These are phyloP conservation scores for Bromus sterilis DNA, from an alignment of 176 grass and related monocot species.

Conservation along the genomic window DNA sequence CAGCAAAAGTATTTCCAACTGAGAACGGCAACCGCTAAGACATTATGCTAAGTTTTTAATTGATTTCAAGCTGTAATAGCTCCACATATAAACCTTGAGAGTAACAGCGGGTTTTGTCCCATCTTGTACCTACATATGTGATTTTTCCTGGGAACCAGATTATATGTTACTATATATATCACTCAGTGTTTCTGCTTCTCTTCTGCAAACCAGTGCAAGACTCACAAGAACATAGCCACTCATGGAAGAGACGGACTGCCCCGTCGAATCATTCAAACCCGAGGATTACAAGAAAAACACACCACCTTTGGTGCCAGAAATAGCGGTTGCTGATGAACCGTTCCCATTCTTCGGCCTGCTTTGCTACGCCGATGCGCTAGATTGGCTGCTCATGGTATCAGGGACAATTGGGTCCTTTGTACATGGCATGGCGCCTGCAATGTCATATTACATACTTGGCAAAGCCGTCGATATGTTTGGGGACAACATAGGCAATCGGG, in stretches of 20 bases:
- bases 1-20: background rate
- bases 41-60: background rate
- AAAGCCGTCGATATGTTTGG: slow-evolving; percentile 36
- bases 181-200: background rate
- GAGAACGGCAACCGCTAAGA: background rate
- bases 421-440: slow-evolving; percentile 43
- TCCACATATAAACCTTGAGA: slow-evolving; percentile 18
- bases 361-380: slow-evolving; percentile 34
- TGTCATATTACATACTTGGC: slow-evolving; percentile 44
- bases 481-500: slow-evolving; percentile 22
- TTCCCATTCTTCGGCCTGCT: slow-evolving; percentile 37
- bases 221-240: slow-evolving; percentile 9
- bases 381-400: slow-evolving; percentile 46
- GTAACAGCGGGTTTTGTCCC: background rate
- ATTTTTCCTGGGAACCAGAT: background rate
- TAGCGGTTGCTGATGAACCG: background rate
- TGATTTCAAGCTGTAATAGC: background rate
- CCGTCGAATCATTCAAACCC: background rate
- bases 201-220: background rate
- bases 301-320: background rate
- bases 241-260: background rate
- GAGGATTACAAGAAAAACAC: background rate
- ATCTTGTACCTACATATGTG: background rate
- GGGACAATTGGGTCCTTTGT: slow-evolving; percentile 43
- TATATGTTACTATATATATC: background rate